Evolutionary conservation across 1,139 yeast species (phyloP).

Genomic region (Geotrichum restrictum): DNA sequence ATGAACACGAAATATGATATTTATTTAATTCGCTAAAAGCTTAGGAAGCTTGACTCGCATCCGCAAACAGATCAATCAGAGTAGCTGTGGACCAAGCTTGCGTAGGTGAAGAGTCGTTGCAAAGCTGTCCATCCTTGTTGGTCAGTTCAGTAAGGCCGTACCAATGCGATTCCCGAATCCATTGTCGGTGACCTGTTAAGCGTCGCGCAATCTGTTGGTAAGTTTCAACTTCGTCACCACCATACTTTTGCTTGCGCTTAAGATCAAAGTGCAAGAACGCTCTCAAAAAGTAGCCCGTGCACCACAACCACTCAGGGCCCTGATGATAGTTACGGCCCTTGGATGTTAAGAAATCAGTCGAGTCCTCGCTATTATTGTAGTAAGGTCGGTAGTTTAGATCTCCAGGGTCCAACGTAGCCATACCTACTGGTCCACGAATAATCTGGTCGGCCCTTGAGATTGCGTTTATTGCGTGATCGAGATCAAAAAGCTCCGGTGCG

Average conservation of each 20-base stretch:
- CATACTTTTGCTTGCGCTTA: slow-evolving; percentile 31
- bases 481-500: slow-evolving; percentile 84
- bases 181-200: slow-evolving; percentile 58
- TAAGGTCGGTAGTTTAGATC: slow-evolving; percentile 90
- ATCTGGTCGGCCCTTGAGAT: slow-evolving; percentile 64
- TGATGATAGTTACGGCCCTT: slow-evolving; percentile 97
- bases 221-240: slow-evolving; percentile 33
- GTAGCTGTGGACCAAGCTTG: slow-evolving; percentile 97
- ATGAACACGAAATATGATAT: too few relatives aligned
- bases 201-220: slow-evolving; percentile 49
- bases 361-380: slow-evolving; percentile 76
- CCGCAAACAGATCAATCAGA: slow-evolving; percentile 72
- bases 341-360: slow-evolving; percentile 82
- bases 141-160: slow-evolving; percentile 91
- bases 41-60: slow-evolving; percentile 37
- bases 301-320: slow-evolving; percentile 99
- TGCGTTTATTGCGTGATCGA: slow-evolving; percentile 57
- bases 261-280: slow-evolving; percentile 60
- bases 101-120: slow-evolving; percentile 86
- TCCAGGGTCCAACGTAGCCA: slow-evolving; percentile 86
- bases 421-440: slow-evolving; percentile 85
- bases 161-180: slow-evolving; percentile 79
- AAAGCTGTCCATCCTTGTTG: slow-evolving; percentile 75
- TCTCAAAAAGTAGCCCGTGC: slow-evolving; percentile 77
- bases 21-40: too few relatives aligned